Evolutionary conservation across 768 basidiomycete genomes (phyloP).

Genomic region (Boletus barrowsii): DNA sequence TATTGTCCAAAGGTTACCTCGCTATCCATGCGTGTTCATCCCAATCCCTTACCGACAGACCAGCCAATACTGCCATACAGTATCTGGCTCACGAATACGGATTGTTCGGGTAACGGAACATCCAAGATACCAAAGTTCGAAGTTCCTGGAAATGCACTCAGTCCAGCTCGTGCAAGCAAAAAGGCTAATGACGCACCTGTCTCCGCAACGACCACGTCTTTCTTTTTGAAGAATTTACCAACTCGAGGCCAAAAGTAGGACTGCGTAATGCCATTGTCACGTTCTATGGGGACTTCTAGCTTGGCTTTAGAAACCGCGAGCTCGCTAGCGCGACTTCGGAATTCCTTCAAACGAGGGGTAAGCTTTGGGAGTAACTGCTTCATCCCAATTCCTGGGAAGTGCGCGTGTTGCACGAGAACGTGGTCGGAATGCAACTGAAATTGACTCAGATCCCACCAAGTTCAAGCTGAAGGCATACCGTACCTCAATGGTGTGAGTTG

Average conservation of each 20-base stretch:
- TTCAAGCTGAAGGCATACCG: not conserved
- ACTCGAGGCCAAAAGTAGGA: slow-evolving; percentile 83
- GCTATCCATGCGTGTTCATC: not conserved
- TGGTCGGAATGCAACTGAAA: slow-evolving; percentile 72
- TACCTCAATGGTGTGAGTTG: slow-evolving; percentile 61
- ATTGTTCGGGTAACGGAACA: slow-evolving; percentile 69
- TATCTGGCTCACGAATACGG: slow-evolving; percentile 69
- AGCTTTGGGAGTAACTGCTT: slow-evolving; percentile 74
- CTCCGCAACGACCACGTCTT: slow-evolving; percentile 82
- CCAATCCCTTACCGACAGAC: slow-evolving; percentile 58
- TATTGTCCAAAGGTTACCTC: slow-evolving; percentile 14
- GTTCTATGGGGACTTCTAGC: slow-evolving; percentile 48
- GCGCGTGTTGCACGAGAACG: slow-evolving; percentile 61
- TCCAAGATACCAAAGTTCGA: slow-evolving; percentile 84
- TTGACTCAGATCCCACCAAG: not conserved
- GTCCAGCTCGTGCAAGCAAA: not conserved
- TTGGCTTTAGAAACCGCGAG: slow-evolving; percentile 44
- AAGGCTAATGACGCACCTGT: slow-evolving; percentile 50
- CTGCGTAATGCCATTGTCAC: slow-evolving; percentile 60
- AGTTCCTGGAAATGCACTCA: slow-evolving; percentile 44
- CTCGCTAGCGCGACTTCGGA: slow-evolving; percentile 37
- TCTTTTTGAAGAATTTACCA: slow-evolving; percentile 62
- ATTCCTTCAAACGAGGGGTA: slow-evolving; percentile 48
- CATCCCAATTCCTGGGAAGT: slow-evolving; percentile 68
- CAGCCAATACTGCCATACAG: slow-evolving; percentile 94